phyloP scores from a whole-genome alignment of 2,329 filamentous ascomycete genomes.

The Colletotrichum somersetense region DNA sequence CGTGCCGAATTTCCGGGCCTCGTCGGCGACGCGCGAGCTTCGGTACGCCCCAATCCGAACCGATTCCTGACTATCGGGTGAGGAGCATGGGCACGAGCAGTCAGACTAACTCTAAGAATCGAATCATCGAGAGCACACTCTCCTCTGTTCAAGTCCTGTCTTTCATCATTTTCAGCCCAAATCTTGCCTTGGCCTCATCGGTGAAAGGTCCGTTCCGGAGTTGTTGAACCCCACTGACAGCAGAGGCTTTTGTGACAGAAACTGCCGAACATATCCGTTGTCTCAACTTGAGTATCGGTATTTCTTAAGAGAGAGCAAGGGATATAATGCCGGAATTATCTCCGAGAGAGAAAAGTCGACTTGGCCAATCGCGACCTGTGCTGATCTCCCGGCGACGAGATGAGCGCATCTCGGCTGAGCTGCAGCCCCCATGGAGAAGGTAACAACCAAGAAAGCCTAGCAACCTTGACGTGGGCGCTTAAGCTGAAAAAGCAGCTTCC shows the following conservation, averaged over 20 bases:
- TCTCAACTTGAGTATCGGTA: neutral
- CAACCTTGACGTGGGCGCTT: neutral
- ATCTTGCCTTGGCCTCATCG: neutral
- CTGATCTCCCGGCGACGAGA: constrained; percentile 10
- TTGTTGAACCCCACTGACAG: no score
- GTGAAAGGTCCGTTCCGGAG: neutral
- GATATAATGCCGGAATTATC: neutral
- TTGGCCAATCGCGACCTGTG: neutral
- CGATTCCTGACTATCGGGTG: constrained; percentile 5
- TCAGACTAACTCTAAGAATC: no score
- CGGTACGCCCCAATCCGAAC: neutral
- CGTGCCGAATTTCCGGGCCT: neutral
- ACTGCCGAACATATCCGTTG: neutral
- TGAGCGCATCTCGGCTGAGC: constrained; percentile 15
- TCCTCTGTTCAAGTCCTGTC: no score
- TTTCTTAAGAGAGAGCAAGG: neutral
- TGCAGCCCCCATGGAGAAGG: constrained; percentile 32
- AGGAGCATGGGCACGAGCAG: constrained; percentile 2
- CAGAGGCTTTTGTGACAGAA: neutral
- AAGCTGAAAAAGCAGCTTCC: constrained; percentile 7
- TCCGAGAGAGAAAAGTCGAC: neutral
- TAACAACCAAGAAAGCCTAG: constrained; percentile 1
- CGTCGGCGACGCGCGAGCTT: constrained; percentile 3
- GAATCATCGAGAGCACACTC: no score
- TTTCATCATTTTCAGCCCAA: neutral